These are phyloP conservation scores for Scutellaria galericulata DNA, from an alignment of 257 asterid genomes.

Conservation along the genomic window DNA sequence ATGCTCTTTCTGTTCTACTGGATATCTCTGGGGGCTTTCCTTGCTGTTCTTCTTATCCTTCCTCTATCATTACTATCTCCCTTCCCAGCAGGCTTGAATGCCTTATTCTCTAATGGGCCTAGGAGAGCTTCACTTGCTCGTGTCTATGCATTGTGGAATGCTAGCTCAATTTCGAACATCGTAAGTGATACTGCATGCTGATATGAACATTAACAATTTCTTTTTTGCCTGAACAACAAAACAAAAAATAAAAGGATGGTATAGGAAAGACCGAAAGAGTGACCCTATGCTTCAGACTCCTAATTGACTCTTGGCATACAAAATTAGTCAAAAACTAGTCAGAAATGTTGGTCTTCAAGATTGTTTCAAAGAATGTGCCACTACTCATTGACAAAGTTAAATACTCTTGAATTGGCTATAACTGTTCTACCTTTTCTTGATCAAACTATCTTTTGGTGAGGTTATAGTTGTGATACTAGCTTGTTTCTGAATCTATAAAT, in stretches of 20 bases:
- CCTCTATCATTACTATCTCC: constrained; percentile 96
- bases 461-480: neutral
- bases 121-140: constrained; percentile 92
- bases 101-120: constrained; percentile 87
- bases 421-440: neutral
- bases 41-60: constrained; percentile 88
- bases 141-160: constrained; percentile 89
- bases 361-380: neutral
- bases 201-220: constrained; percentile 8
- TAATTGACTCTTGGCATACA: neutral
- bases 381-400: neutral
- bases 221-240: constrained; percentile 11
- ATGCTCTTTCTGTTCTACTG: constrained; percentile 82
- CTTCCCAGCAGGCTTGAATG: constrained; percentile 94
- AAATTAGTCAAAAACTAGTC: neutral
- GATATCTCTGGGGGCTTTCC: constrained; percentile 91
- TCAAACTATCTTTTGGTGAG: neutral
- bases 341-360: neutral
- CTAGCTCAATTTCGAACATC: constrained; percentile 77
- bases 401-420: neutral
- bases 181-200: constrained; percentile 55
- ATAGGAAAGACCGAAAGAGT: constrained; percentile 23
- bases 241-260: neutral
- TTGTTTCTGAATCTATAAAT: neutral
- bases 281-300: neutral